Base-by-base conservation (phyloP, 2,329 filamentous ascomycete species). In the Harringtonia aguacate region DNA sequence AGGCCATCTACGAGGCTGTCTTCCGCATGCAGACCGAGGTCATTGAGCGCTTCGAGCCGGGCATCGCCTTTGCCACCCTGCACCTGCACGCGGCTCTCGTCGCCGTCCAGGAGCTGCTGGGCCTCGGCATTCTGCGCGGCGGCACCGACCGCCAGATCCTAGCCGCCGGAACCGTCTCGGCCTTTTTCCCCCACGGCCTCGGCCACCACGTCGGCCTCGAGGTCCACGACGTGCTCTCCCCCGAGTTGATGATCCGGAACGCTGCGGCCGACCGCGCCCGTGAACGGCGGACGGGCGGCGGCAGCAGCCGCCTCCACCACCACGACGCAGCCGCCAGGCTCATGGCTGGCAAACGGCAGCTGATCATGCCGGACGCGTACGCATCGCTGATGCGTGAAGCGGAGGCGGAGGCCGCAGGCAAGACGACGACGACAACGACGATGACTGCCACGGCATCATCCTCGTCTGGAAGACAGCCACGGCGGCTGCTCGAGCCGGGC, bases 21-120 rank as follows among this genome's bases (percentile, higher is more conserved):
- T 69, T 84, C 52, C 68, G 73, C 47, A 95, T 95, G 87, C 89
- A 95, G 62, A 67, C 73, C 8, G 72, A 78, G 44, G 88, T 83
- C 53, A 84, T 94, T 55, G 65, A 67, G 8, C 70, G 76, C 52
- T 68, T 94, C 20, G 72, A 71, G 34, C 84, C 84, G 0, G 86
- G 84, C 3, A 75, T 80, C 1, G 62, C 73, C 28, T 94, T 81
- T 70, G 73, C 81, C 40, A 72, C 81, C 52, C 71, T 94, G 15
- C 84, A 94, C 56, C 66, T 81, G 4, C 70, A 79, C 48, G 87
- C 89, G 1, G 81, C 84, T 41, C 67, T 75, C 30, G 75, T 94
- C 20, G 86, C 84, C 4, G 77, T 86, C 24, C 66, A 73, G 20
- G 86, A 84, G 1, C 65, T 95, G 29, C 63, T 87, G 39, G 64